Evolutionary conservation across 805 yeast species (phyloP).

Genomic region (Lipomyces lipofer): DNA sequence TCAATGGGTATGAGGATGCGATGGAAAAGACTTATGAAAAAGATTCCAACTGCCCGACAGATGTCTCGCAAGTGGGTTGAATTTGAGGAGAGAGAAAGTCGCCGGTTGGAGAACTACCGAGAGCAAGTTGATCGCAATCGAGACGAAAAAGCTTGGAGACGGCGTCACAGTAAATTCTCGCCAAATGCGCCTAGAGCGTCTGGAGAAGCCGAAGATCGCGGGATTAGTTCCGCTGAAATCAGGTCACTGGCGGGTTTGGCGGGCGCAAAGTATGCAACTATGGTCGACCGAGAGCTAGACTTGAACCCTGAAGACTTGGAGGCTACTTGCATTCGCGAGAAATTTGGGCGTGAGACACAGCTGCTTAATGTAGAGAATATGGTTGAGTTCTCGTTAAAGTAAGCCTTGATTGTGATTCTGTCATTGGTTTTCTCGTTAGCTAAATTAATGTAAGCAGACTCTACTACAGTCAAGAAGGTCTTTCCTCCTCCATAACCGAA

Average conservation of each 20-base stretch:
- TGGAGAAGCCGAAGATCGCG: neutral
- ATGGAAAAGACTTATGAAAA: slow-evolving; percentile 16
- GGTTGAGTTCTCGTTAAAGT: slow-evolving; percentile 18
- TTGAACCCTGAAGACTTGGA: slow-evolving; percentile 1
- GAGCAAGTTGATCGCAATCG: slow-evolving; percentile 7
- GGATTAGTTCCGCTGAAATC: neutral
- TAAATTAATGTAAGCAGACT: slow-evolving; percentile 2
- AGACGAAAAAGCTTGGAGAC: slow-evolving; percentile 14
- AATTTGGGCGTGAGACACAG: slow-evolving; percentile 5
- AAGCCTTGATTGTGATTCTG: neutral
- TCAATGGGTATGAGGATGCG: slow-evolving; percentile 16
- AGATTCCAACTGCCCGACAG: slow-evolving; percentile 23
- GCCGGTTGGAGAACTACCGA: slow-evolving; percentile 12
- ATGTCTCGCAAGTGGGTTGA: slow-evolving; percentile 26
- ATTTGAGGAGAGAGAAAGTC: slow-evolving; percentile 24
- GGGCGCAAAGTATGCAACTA: neutral
- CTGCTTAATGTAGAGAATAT: slow-evolving; percentile 18
- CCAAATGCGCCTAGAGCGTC: neutral
- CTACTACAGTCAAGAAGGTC: slow-evolving; percentile 13
- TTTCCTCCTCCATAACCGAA: slow-evolving; percentile 1
- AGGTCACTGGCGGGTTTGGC: neutral
- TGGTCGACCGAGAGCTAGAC: neutral
- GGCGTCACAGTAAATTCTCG: neutral
- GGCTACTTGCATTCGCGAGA: neutral
- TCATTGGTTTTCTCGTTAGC: neutral